These are phyloP conservation scores for Solanum okadae DNA, from an alignment of 257 asterid genomes.

Conservation along the genomic window DNA sequence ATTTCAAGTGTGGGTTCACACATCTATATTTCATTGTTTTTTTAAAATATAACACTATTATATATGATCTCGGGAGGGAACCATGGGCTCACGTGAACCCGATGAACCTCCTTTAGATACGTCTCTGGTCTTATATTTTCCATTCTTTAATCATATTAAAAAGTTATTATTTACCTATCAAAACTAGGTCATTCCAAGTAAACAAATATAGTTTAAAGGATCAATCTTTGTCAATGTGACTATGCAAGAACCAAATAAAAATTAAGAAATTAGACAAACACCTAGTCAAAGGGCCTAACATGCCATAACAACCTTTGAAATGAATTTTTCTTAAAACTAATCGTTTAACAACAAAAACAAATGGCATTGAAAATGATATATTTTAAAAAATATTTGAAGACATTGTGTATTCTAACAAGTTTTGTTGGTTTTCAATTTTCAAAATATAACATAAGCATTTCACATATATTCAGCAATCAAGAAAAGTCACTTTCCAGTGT, in stretches of 20 bases:
- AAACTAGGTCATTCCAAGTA: background rate
- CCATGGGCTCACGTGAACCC: too few species aligned
- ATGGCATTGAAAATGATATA: background rate
- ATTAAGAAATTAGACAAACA: background rate
- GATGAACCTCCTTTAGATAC: too few species aligned
- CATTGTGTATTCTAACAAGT: background rate
- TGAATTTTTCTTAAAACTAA: background rate
- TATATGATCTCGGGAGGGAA: too few species aligned
- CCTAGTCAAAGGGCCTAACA: background rate
- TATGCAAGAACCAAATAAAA: background rate
- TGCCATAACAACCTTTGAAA: background rate
- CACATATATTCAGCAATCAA: background rate
- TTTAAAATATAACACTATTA: too few species aligned
- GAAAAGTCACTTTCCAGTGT: background rate
- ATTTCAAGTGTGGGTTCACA: too few species aligned
- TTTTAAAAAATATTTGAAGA: background rate
- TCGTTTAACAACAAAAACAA: background rate
- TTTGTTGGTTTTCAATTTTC: background rate
- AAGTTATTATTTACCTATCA: background rate
- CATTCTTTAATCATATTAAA: background rate
- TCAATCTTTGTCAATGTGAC: background rate
- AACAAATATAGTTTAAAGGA: background rate
- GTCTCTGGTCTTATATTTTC: background rate
- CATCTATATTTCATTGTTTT: too few species aligned
- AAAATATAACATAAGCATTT: background rate